A percentile compares a stretch with the other conserved stretches of the same genome.
Conservation (phyloP, 1,284 basidiomycete species). For the Ceratobasidium sp. region DNA sequence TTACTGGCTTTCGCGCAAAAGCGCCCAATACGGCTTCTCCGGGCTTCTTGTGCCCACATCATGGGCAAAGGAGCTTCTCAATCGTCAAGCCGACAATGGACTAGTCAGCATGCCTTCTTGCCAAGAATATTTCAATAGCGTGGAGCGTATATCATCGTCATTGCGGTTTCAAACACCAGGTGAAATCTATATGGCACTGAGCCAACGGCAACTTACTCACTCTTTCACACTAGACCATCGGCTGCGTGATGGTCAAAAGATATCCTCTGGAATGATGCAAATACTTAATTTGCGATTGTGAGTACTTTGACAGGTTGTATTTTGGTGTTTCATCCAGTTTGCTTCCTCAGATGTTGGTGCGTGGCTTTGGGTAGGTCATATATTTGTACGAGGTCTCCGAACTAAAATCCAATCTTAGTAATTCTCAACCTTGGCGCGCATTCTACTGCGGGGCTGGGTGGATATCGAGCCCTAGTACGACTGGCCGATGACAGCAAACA, state of each 20-base stretch:
- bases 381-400: background rate
- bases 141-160: background rate
- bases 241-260: background rate
- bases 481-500: background rate
- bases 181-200: background rate
- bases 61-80: background rate
- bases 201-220: background rate
- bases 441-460: background rate
- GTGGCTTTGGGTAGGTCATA: background rate
- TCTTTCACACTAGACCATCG: background rate
- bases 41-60: conserved; percentile 5
- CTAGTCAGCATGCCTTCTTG: background rate
- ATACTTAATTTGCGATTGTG: conserved; percentile 9
- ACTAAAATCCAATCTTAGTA: background rate
- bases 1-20: background rate
- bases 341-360: conserved; percentile 2
- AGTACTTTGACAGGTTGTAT: background rate
- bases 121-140: background rate
- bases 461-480: background rate
- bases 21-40: background rate
- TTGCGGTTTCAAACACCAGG: background rate
- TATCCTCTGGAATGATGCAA: background rate
- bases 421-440: background rate
- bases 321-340: background rate
- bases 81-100: background rate